A percentile compares a stretch with the other conserved stretches of the same genome.
Conservation (phyloP, 164 flowering plant genomes). For the Piper betle region DNA sequence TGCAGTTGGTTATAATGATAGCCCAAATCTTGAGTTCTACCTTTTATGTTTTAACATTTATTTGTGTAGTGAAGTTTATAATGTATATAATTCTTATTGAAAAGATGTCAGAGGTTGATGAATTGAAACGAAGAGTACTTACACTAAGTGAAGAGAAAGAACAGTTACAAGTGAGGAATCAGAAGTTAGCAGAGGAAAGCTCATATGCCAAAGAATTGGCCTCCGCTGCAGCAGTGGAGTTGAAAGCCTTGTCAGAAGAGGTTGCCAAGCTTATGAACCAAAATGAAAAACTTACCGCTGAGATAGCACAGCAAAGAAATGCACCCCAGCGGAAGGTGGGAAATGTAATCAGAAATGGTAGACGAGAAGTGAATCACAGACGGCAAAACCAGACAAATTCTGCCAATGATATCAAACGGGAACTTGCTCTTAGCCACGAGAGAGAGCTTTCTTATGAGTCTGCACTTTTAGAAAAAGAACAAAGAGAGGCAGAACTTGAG, state of each 20-base stretch:
- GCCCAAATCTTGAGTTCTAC: too few relatives aligned
- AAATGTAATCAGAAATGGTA: constrained; percentile 31
- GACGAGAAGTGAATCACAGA: constrained; percentile 38
- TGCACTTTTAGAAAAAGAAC: constrained; percentile 59
- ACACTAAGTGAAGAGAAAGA: constrained; percentile 51
- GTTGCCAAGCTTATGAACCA: constrained; percentile 92
- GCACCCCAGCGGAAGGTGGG: constrained; percentile 43
- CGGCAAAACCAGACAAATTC: constrained; percentile 45
- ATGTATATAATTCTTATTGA: background rate
- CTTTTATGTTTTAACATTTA: too few relatives aligned
- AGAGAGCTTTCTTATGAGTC: constrained; percentile 73
- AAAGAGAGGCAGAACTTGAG: constrained; percentile 65
- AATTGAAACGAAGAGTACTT: constrained; percentile 43
- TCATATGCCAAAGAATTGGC: constrained; percentile 97
- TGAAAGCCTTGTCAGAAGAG: constrained; percentile 94
- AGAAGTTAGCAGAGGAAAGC: constrained; percentile 87
- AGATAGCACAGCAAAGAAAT: constrained; percentile 46
- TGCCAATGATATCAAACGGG: constrained; percentile 49
- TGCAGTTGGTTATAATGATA: too few relatives aligned
- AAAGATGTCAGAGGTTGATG: constrained; percentile 51
- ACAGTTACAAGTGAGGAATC: constrained; percentile 66
- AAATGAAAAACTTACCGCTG: constrained; percentile 65
- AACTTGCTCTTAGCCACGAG: constrained; percentile 56
- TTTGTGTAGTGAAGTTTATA: background rate
- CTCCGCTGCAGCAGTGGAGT: constrained; percentile 97